Conservation (phyloP, 2,329 filamentous ascomycete genomes). For the Stromatinia cepivora region DNA sequence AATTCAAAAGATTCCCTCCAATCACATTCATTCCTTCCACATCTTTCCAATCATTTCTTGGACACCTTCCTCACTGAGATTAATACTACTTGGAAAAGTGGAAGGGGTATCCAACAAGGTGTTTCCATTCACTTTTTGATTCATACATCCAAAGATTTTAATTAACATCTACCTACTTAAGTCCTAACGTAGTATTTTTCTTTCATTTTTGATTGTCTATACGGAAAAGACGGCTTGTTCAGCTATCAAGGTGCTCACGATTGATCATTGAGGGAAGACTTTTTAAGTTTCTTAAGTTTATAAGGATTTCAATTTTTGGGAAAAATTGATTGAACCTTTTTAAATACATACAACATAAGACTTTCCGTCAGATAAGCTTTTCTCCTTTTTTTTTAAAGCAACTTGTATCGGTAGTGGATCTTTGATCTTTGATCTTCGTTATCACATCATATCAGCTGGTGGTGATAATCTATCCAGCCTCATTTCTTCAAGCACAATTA, state of each 20-base stretch:
- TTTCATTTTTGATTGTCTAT: neutral
- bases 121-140: neutral
- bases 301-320: too few species aligned
- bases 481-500: neutral
- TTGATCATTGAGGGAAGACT: too few species aligned
- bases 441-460: neutral
- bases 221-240: too few species aligned
- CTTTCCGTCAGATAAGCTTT: neutral
- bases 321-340: too few species aligned
- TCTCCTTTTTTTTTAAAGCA: neutral
- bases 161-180: neutral
- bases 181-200: neutral
- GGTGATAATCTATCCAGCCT: neutral
- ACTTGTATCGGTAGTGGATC: neutral
- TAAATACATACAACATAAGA: neutral
- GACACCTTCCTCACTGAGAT: too few species aligned
- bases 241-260: too few species aligned
- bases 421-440: neutral
- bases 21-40: neutral
- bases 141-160: neutral
- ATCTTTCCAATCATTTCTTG: neutral
- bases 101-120: constrained; percentile 15
- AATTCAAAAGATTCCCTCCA: neutral
- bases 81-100: neutral
- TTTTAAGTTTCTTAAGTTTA: too few species aligned